These are phyloP conservation scores for Edaphochlamys debaryana DNA, from an alignment of 139 green algal species.

Conservation along the genomic window DNA sequence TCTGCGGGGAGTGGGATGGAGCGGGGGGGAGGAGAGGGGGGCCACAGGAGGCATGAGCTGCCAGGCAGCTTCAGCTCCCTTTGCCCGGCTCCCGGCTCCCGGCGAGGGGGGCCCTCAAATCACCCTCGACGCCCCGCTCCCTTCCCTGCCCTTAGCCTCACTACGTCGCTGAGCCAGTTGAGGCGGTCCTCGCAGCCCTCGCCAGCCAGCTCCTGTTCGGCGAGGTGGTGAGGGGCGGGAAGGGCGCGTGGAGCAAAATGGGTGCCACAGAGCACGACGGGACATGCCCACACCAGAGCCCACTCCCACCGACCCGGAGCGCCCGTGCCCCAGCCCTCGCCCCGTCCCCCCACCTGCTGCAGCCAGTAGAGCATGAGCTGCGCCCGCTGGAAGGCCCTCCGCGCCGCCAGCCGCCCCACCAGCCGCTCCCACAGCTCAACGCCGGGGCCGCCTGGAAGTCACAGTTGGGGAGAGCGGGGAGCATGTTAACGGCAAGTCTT, in stretches of 20 bases:
- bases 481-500: neutral
- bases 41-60: too few species aligned
- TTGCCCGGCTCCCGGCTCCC: neutral
- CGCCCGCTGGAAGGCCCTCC: conserved; percentile 46
- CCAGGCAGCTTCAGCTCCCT: neutral
- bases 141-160: conserved; percentile 15
- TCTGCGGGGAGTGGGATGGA: neutral
- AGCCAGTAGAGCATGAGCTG: conserved; percentile 55
- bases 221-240: too few species aligned
- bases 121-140: too few species aligned
- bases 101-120: too few species aligned
- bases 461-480: neutral
- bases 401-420: conserved; percentile 32
- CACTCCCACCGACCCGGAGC: too few species aligned
- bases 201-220: conserved; percentile 43
- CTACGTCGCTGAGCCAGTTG: conserved; percentile 41
- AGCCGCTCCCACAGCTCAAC: conserved; percentile 42
- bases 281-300: too few species aligned
- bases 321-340: too few species aligned
- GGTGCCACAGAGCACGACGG: too few species aligned
- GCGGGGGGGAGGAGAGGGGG: too few species aligned
- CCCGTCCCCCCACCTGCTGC: too few species aligned
- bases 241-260: too few species aligned
- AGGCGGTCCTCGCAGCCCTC: conserved; percentile 48
- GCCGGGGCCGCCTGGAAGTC: conserved; percentile 2